Base-by-base conservation (phyloP, 768 basidiomycete species). In the Russula ochroleuca region DNA sequence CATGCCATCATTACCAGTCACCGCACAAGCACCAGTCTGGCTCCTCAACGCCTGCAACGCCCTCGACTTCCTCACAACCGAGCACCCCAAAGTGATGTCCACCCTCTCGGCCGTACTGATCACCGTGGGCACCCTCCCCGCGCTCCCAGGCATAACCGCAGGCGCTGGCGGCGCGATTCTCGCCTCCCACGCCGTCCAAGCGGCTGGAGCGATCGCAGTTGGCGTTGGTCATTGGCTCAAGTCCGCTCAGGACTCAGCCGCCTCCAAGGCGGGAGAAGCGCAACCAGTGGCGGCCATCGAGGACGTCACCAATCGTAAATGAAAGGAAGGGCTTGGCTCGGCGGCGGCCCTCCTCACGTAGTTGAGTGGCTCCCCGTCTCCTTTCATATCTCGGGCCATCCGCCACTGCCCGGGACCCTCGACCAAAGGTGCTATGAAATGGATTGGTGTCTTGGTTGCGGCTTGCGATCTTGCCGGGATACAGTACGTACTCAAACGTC, bases 101-200 rank as follows among this genome's bases (percentile, higher is more conserved):
- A 81, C 88, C 38, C 72, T 90, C 57, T 87, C 87, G 66, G 89
- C 89, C 8, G 83, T 92, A 57, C 81, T 92, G 63, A 88, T 92
- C 71, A 89, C 88, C 2, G 86, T 86, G 37, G 90, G 89, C 40
- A 85, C 86, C 37, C 78, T 92, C 48, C 89, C 89, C 0, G 75
- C 87, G 0, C 81, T 91, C 37, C 89, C 89, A 23, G 87, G 80
- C 2, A 81, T 91, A 70, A 78, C 78, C 54, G 83, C 83, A 0
- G 86, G 85, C 21, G 86, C 84, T 5, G 88, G 88, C 23, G 89
- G 89, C 11, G 85, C 86, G 0, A 77, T 88, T 56, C 78, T 92
- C 40, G 89, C 90, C 11, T 82, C 87, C 17, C 80, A 85, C 14
- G 85, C 90, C 15, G 87, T 83, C 15, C 89, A 91, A 67, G 89